Percentiles rank a stretch among this genome's conserved stretches.
Conservation (phyloP, 306 rosid genomes). For the Luffa acutangula region DNA sequence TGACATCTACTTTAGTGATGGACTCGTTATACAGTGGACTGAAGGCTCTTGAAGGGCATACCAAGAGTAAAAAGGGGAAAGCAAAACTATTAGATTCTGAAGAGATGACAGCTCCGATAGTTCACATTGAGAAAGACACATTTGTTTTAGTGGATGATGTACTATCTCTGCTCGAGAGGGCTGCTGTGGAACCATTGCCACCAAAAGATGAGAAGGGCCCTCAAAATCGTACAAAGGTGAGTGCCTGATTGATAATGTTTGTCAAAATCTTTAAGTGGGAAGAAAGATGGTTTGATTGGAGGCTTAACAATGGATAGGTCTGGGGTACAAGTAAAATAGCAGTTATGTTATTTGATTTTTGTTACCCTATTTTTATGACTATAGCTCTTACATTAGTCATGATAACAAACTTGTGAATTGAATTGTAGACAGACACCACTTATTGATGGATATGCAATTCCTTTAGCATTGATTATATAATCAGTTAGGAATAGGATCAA, state of each 20-base stretch:
- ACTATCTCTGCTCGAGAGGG: conserved; percentile 76
- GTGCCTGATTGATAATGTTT: conserved; percentile 13
- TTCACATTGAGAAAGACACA: conserved; percentile 71
- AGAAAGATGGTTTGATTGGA: neutral
- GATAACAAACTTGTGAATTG: neutral
- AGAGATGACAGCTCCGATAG: conserved; percentile 89
- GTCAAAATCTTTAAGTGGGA: neutral
- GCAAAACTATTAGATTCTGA: conserved; percentile 58
- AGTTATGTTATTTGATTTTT: neutral
- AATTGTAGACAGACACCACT: neutral
- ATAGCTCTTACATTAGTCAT: too few species aligned
- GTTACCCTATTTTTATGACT: neutral
- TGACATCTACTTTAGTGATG: conserved; percentile 95
- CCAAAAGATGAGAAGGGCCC: conserved; percentile 99
- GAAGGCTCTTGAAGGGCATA: conserved; percentile 92
- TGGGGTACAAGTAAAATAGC: neutral
- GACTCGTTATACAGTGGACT: conserved; percentile 95
- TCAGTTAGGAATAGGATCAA: too few species aligned
- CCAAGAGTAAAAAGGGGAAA: conserved; percentile 47
- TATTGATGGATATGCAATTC: neutral
- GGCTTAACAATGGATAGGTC: neutral
- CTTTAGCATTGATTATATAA: neutral
- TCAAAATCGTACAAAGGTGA: conserved; percentile 95
- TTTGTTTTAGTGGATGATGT: conserved; percentile 94
- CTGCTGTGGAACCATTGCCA: conserved; percentile 91